Evolutionary conservation across 106 monocot species (phyloP).

Genomic region (Allium cepa): DNA sequence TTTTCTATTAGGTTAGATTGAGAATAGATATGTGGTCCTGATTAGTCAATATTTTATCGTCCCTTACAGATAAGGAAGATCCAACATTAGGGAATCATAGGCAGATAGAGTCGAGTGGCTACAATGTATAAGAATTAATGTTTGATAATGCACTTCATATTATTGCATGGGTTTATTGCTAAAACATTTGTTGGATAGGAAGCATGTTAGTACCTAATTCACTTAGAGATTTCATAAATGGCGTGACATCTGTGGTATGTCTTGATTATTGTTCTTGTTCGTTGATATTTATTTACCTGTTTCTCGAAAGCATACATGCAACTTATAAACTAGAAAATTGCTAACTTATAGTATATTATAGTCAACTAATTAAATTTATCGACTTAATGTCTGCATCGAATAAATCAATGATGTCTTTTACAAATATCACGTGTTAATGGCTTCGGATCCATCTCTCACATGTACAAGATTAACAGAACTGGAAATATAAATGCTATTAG

Average conservation of each 20-base stretch:
- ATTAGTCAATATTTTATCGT: no score
- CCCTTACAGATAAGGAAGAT: slow-evolving; percentile 71
- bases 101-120: slow-evolving; percentile 81
- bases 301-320: background rate
- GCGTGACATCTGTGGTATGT: slow-evolving; percentile 77
- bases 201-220: slow-evolving; percentile 81
- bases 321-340: background rate
- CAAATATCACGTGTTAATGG: slow-evolving; percentile 79
- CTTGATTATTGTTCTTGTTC: background rate
- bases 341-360: no score
- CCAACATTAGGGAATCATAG: slow-evolving; percentile 64
- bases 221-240: slow-evolving; percentile 69
- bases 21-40: no score
- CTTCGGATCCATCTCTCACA: slow-evolving; percentile 88
- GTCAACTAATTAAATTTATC: background rate
- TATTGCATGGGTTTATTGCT: no score
- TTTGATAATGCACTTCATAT: no score
- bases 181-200: slow-evolving; percentile 32
- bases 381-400: background rate
- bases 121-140: slow-evolving; percentile 40
- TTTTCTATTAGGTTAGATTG: no score
- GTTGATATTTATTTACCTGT: background rate
- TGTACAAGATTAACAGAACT: slow-evolving; percentile 97
- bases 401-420: background rate
- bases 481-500: slow-evolving; percentile 97